These are phyloP conservation scores for Populus hybrid DNA, from an alignment of 441 rosid genomes.

Conservation along the genomic window DNA sequence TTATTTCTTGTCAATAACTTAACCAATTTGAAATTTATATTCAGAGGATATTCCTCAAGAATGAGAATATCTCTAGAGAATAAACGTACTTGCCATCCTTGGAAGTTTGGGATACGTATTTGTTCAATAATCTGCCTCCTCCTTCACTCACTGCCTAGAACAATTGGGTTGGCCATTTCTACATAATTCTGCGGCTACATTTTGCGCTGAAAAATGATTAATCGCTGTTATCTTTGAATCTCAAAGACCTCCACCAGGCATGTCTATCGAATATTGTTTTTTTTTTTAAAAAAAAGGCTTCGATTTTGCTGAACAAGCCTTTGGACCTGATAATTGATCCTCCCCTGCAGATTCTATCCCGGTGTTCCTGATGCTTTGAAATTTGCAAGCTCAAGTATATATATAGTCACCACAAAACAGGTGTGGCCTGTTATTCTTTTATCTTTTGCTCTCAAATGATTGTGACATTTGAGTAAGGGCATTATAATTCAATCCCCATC, in stretches of 20 bases:
- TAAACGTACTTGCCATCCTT: not conserved
- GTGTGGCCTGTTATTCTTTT: slow-evolving; percentile 28
- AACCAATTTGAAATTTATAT: not conserved
- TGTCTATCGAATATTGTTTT: not conserved
- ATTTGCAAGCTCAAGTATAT: slow-evolving; percentile 75
- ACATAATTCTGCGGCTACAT: not conserved
- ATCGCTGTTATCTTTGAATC: not conserved
- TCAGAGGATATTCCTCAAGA: not conserved
- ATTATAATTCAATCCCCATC: not conserved
- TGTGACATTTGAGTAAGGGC: not conserved
- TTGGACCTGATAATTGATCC: slow-evolving; percentile 4
- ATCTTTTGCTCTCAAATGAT: not conserved
- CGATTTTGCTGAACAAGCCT: not conserved
- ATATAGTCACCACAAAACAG: slow-evolving; percentile 91
- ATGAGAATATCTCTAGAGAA: not conserved
- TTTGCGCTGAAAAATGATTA: not conserved
- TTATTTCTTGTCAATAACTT: not conserved
- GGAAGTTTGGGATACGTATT: not conserved
- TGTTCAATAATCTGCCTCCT: not conserved
- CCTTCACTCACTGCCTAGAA: not conserved
- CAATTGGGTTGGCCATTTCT: not conserved
- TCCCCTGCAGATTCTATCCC: slow-evolving; percentile 70
- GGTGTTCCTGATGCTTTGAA: slow-evolving; percentile 87
- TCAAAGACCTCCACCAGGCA: not conserved
- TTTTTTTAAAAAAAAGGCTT: not conserved